phyloP scores from a whole-genome alignment of 495 filamentous ascomycete species.

The Hypoxylon intermedium region DNA sequence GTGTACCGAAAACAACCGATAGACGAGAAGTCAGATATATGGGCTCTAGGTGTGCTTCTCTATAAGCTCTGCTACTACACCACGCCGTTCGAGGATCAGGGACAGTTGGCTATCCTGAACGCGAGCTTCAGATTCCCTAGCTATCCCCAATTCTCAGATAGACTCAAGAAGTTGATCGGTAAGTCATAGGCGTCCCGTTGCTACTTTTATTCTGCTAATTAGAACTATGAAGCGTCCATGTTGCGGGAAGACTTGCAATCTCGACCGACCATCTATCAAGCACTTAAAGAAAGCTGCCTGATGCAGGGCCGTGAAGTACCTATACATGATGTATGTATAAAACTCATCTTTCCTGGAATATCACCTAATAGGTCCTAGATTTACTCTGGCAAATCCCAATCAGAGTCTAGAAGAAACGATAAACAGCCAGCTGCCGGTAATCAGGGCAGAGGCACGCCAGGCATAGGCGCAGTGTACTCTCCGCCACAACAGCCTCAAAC shows the following conservation, averaged over 20 bases:
- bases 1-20: conserved; percentile 96
- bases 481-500: conserved; percentile 71
- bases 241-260: conserved; percentile 80
- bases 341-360: background rate
- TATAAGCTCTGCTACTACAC: conserved; percentile 99
- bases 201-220: conserved; percentile 44
- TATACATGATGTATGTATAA: conserved; percentile 81
- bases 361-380: conserved; percentile 64
- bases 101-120: conserved; percentile 97
- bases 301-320: conserved; percentile 91
- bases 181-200: conserved; percentile 47
- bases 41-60: conserved; percentile 92
- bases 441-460: conserved; percentile 56
- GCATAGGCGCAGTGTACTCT: conserved; percentile 73
- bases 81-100: conserved; percentile 96
- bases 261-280: conserved; percentile 93
- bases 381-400: conserved; percentile 70
- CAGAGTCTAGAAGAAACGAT: conserved; percentile 42
- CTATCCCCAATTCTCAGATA: conserved; percentile 88
- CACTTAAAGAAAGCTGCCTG: conserved; percentile 79
- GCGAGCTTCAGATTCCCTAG: conserved; percentile 91
- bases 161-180: conserved; percentile 91
- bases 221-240: conserved; percentile 74
- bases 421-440: conserved; percentile 39
- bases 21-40: conserved; percentile 98